Evolutionary conservation across 2,329 filamentous ascomycete genomes (phyloP).

Genomic region (Colletotrichum gloeosporioides): DNA sequence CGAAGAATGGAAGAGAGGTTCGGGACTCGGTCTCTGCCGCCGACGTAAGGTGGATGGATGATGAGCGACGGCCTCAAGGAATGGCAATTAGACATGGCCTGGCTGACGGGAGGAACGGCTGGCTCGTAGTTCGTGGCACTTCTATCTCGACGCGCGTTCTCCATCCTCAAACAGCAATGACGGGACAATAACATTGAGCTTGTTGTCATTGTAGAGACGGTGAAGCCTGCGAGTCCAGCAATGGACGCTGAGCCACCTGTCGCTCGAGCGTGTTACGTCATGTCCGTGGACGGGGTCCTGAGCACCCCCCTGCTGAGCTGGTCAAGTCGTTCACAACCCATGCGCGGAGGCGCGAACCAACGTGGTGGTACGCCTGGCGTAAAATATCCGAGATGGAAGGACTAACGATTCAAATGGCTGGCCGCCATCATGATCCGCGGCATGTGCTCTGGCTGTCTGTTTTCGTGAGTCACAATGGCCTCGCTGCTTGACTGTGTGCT

Average conservation of each 20-base stretch:
- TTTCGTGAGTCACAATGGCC: neutral
- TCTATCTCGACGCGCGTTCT: slow-evolving; percentile 1
- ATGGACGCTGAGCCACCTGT: neutral
- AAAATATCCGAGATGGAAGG: neutral
- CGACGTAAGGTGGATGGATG: neutral
- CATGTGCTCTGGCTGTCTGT: neutral
- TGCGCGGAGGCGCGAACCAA: neutral
- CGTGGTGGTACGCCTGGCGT: neutral
- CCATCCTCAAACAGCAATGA: neutral
- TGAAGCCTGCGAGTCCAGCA: neutral
- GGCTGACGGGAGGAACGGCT: neutral
- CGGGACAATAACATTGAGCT: neutral
- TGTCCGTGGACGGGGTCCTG: neutral
- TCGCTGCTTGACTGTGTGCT: neutral
- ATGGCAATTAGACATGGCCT: neutral
- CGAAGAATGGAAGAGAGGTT: neutral
- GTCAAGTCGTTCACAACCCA: neutral
- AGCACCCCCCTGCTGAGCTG: neutral
- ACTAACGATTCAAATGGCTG: neutral
- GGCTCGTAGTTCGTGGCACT: neutral
- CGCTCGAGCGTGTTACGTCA: neutral
- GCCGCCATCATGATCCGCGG: neutral
- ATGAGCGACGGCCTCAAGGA: neutral
- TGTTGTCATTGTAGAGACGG: neutral
- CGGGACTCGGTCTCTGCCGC: neutral